A percentile compares a stretch with the other conserved stretches of the same genome.
Conservation (phyloP, 1,284 basidiomycete genomes). For the Leccinum pachyderme region DNA sequence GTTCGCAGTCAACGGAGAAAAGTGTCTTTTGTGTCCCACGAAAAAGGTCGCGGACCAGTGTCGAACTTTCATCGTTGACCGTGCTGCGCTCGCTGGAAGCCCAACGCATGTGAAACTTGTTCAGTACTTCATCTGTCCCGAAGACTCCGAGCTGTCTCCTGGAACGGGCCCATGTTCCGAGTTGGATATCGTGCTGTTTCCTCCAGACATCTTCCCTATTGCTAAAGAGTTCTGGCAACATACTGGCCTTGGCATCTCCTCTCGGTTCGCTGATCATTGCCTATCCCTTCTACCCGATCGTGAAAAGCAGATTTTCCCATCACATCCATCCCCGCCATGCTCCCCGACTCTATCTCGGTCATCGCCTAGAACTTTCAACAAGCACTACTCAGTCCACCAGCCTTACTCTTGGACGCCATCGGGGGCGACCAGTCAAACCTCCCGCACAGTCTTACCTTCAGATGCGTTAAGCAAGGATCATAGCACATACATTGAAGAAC, state of each 20-base stretch:
- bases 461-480: conserved; percentile 48
- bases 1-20: conserved; percentile 70
- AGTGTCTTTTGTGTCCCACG: conserved; percentile 78
- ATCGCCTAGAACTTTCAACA: conserved; percentile 50
- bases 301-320: conserved; percentile 29
- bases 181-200: conserved; percentile 83
- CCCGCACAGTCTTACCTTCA: conserved; percentile 1
- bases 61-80: conserved; percentile 68
- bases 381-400: conserved; percentile 60
- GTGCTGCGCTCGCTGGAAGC: conserved; percentile 41
- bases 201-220: conserved; percentile 57
- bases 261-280: conserved; percentile 83
- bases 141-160: conserved; percentile 40
- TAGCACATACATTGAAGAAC: conserved; percentile 79
- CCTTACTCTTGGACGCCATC: conserved; percentile 24
- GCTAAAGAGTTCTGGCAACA: conserved; percentile 98
- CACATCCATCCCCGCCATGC: conserved; percentile 21
- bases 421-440: background rate
- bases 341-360: conserved; percentile 33
- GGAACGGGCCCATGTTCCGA: conserved; percentile 41
- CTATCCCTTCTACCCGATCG: conserved; percentile 56
- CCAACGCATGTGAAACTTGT: conserved; percentile 63
- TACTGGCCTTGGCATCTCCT: conserved; percentile 87
- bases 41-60: conserved; percentile 72
- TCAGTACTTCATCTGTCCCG: conserved; percentile 71